Evolutionary conservation across 345 rosid genomes (phyloP).

Genomic region (Rhodamnia argentea): DNA sequence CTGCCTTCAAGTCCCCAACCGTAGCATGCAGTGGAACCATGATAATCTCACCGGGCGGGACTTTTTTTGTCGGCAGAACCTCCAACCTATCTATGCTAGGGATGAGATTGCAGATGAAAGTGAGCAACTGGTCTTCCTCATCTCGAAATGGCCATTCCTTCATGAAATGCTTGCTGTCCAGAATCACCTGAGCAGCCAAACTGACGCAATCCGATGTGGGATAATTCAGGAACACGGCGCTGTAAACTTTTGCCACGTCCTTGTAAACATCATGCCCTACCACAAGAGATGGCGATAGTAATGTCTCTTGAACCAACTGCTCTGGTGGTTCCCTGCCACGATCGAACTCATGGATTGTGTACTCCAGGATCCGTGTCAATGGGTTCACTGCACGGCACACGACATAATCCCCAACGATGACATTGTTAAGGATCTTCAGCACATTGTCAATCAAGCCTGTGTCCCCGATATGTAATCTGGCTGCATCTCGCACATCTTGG

Average conservation of each 20-base stretch:
- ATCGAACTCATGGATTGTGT: slow-evolving; percentile 47
- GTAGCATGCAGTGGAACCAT: slow-evolving; percentile 55
- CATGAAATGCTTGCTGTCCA: slow-evolving; percentile 67
- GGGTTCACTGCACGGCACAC: slow-evolving; percentile 58
- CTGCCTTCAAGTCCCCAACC: slow-evolving; percentile 51
- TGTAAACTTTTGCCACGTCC: slow-evolving; percentile 46
- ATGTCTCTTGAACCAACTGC: slow-evolving; percentile 3
- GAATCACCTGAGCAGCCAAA: slow-evolving; percentile 39
- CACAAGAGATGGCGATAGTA: slow-evolving; percentile 7
- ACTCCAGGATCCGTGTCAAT: slow-evolving; percentile 51
- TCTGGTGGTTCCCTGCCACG: not conserved
- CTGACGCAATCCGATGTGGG: slow-evolving; percentile 38
- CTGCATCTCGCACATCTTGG: slow-evolving; percentile 86
- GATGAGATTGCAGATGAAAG: slow-evolving; percentile 43
- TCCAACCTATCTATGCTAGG: slow-evolving; percentile 23
- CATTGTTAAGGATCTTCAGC: slow-evolving; percentile 76
- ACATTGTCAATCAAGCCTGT: slow-evolving; percentile 83
- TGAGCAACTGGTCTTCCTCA: slow-evolving; percentile 31
- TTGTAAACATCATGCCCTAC: slow-evolving; percentile 41
- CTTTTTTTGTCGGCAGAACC: slow-evolving; percentile 7
- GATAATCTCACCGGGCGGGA: slow-evolving; percentile 50
- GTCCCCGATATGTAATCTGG: slow-evolving; percentile 84
- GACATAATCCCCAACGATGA: slow-evolving; percentile 38
- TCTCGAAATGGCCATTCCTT: slow-evolving; percentile 65
- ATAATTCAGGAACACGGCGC: slow-evolving; percentile 40